A percentile compares a stretch with the other conserved stretches of the same genome.
phyloP scores from a whole-genome alignment of 108 stramenopile species.

The Nannochloropsis gaditana region DNA sequence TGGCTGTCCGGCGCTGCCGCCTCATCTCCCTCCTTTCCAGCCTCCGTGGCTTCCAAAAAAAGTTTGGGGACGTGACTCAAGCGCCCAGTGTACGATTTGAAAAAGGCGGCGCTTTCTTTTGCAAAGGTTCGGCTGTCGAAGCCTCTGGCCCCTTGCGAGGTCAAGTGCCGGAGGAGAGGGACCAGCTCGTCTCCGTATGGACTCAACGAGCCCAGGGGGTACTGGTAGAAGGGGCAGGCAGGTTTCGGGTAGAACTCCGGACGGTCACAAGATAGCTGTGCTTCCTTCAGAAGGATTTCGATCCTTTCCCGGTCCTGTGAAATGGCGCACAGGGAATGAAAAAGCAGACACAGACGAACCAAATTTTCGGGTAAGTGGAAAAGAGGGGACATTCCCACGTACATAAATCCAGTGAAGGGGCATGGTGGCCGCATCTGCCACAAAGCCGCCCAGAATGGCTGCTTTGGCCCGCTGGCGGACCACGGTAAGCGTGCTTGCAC shows the following conservation, averaged over 20 bases:
- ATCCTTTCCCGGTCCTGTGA: too few relatives aligned
- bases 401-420: not conserved
- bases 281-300: too few relatives aligned
- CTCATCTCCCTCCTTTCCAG: not conserved
- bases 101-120: not conserved
- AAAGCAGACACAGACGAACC: too few relatives aligned
- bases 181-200: not conserved
- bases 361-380: not conserved
- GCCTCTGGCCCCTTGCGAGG: not conserved
- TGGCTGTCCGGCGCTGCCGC: not conserved
- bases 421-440: not conserved
- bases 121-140: not conserved
- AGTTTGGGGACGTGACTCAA: slow-evolving; percentile 17
- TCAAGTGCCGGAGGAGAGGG: not conserved
- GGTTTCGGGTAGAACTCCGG: not conserved
- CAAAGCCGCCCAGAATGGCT: not conserved
- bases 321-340: too few relatives aligned
- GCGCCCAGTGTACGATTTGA: not conserved
- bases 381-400: not conserved
- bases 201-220: not conserved
- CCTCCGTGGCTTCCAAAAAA: not conserved
- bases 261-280: too few relatives aligned
- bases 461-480: not conserved
- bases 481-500: too few relatives aligned
- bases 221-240: not conserved